Evolutionary conservation across 1,139 yeast genomes (phyloP), one percentile per base, ranked within the genome.

Genomic region (Candida gigantensis): DNA sequence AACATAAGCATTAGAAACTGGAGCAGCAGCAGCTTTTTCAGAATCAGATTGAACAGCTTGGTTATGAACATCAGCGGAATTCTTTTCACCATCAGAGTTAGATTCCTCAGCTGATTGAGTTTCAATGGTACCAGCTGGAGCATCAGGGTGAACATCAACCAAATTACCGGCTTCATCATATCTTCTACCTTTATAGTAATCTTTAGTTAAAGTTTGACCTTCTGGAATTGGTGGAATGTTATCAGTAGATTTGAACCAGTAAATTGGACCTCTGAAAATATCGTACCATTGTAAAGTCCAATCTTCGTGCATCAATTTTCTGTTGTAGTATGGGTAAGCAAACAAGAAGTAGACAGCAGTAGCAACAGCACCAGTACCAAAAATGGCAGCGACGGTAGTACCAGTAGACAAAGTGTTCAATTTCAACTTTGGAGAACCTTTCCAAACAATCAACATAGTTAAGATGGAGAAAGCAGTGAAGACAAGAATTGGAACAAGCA

Each of bases 381-480:
- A 59, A 45, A 81, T 75, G 28, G 84, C 68, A 17, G 76, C 84
- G 32, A 62, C 67, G 30, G 74, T 72, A 12, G 82, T 73, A 28
- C 73, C 73, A 9, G 65, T 50, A 2, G 81, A 65, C 42, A 81
- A 67, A 5, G 76, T 54, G 47, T 74, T 65, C 52, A 83, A 68
- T 18, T 77, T 64, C 48, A 83, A 71, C 44, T 73, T 72, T 48
- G 88, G 88, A 41, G 88, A 81, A 50, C 89, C 89, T 57, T 82
- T 81, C 86, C 86, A 82, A 28, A 77, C 73, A 50, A 64, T 68
- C 61, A 65, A 72, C 79, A 61, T 72, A 42, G 89, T 81, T 51
- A 84, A 71, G 41, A 83, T 73, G 32, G 82, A 60, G 46, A 81
- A 79, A 24, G 87, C 77, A 30, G 68, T 52, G 48, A 77, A 81